These are phyloP conservation scores for Mycena filopes DNA, from an alignment of 768 basidiomycete species.

Conservation along the genomic window DNA sequence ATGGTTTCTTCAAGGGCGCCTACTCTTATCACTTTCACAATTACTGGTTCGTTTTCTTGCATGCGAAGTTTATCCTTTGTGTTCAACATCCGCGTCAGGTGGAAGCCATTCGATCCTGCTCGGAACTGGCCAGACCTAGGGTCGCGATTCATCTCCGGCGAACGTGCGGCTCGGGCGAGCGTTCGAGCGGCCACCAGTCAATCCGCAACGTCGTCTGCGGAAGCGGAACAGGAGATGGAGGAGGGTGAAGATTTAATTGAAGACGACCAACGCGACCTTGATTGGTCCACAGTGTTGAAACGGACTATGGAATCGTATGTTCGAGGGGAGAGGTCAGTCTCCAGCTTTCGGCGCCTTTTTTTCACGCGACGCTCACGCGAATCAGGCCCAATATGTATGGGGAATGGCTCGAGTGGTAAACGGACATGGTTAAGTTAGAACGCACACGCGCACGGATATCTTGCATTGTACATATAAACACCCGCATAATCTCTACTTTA, in stretches of 20 bases:
- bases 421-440: constrained; percentile 13
- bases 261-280: constrained; percentile 82
- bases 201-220: constrained; percentile 32
- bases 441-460: constrained; percentile 12
- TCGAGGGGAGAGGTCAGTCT: constrained; percentile 70
- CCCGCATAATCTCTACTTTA: constrained; percentile 15
- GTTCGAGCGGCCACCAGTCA: constrained; percentile 44
- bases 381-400: constrained; percentile 91
- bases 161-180: constrained; percentile 66
- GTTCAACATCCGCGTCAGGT: constrained; percentile 63
- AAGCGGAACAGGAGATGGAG: constrained; percentile 50
- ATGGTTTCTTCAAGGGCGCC: constrained; percentile 96
- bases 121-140: constrained; percentile 98
- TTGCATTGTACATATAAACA: constrained; percentile 27
- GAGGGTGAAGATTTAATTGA: constrained; percentile 56
- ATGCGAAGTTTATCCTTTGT: constrained; percentile 9
- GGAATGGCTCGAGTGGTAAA: constrained; percentile 73
- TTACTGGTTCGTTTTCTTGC: constrained; percentile 69
- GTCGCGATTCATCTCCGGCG: constrained; percentile 77
- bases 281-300: constrained; percentile 95
- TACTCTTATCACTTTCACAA: constrained; percentile 98
- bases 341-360: neutral
- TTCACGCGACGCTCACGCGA: neutral
- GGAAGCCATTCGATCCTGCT: constrained; percentile 92
- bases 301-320: constrained; percentile 94